phyloP scores from a whole-genome alignment of 2,329 filamentous ascomycete genomes.

The Verticillium longisporum region DNA sequence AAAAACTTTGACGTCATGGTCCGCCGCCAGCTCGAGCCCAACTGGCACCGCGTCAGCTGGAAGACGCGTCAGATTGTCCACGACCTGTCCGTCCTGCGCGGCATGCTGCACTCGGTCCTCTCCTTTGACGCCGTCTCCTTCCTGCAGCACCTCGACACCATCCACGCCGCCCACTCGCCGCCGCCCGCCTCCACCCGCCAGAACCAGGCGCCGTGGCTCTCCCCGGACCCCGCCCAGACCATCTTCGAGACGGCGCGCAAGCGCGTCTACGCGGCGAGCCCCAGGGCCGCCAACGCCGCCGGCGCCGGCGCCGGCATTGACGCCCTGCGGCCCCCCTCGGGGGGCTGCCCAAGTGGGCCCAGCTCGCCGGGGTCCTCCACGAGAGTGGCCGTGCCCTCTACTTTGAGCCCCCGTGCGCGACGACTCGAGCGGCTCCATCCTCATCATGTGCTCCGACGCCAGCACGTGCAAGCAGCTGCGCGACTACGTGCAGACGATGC shows the following conservation, averaged over 20 bases:
- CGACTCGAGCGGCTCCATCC: conserved; percentile 82
- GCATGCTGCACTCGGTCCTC: conserved; percentile 74
- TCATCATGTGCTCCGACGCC: conserved; percentile 92
- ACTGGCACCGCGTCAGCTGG: conserved; percentile 95
- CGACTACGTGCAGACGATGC: conserved; percentile 89
- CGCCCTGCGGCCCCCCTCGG: conserved; percentile 74
- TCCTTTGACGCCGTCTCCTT: conserved; percentile 88
- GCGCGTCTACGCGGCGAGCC: conserved; percentile 72
- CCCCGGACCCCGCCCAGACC: conserved; percentile 88
- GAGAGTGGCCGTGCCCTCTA: conserved; percentile 91
- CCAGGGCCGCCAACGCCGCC: conserved; percentile 31
- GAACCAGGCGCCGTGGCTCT: conserved; percentile 91
- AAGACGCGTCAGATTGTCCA: conserved; percentile 92
- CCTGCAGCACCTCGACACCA: conserved; percentile 87
- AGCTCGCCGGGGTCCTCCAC: conserved; percentile 82
- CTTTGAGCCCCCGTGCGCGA: conserved; percentile 70
- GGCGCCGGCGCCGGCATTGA: conserved; percentile 40
- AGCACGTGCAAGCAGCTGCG: conserved; percentile 81
- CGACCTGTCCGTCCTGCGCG: conserved; percentile 76
- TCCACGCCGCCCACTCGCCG: conserved; percentile 83
- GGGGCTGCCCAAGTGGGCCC: conserved; percentile 88
- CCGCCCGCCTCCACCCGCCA: conserved; percentile 81
- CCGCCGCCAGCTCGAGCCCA: conserved; percentile 83
- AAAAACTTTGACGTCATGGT: conserved; percentile 89
- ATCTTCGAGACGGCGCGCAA: conserved; percentile 88